Evolutionary conservation across 345 rosid genomes (phyloP).

Genomic region (Gossypioides kirkii): DNA sequence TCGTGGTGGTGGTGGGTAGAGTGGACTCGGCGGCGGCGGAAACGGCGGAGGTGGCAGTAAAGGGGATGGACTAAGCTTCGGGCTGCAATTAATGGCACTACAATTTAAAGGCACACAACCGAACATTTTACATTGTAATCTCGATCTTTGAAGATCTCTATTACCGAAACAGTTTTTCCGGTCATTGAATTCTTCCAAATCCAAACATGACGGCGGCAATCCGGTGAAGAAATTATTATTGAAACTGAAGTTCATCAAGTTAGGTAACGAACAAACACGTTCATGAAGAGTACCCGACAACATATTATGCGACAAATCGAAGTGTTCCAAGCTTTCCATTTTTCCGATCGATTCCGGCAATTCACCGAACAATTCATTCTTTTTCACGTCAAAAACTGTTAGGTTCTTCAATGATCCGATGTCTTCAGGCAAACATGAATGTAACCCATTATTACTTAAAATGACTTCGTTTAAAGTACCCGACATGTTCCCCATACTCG

Average conservation of each 20-base stretch:
- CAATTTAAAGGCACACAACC: conserved; percentile 50
- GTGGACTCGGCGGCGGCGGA: conserved; percentile 1
- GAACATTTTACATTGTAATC: conserved; percentile 49
- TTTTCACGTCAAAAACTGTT: conserved; percentile 59
- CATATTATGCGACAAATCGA: conserved; percentile 55
- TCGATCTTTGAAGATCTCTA: conserved; percentile 48
- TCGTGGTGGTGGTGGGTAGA: conserved; percentile 14
- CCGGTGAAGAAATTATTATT: conserved; percentile 55
- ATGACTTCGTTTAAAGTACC: conserved; percentile 56
- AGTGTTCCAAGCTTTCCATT: conserved; percentile 48
- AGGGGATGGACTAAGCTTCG: conserved; percentile 17
- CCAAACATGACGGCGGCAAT: conserved; percentile 40
- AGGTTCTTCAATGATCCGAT: conserved; percentile 48
- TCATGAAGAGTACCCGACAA: conserved; percentile 56
- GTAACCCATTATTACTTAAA: conserved; percentile 50
- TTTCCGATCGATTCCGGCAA: conserved; percentile 46
- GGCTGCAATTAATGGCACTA: conserved; percentile 37
- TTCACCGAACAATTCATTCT: conserved; percentile 53
- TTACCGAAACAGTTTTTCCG: conserved; percentile 52
- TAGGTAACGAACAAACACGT: conserved; percentile 43
- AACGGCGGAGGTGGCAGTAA: not conserved
- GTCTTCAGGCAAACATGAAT: conserved; percentile 56
- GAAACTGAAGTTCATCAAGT: conserved; percentile 49
- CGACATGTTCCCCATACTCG: conserved; percentile 59
- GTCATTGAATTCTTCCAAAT: conserved; percentile 30